phyloP scores from a whole-genome alignment of 805 yeast species.

The Maudiozyma turicensis region DNA sequence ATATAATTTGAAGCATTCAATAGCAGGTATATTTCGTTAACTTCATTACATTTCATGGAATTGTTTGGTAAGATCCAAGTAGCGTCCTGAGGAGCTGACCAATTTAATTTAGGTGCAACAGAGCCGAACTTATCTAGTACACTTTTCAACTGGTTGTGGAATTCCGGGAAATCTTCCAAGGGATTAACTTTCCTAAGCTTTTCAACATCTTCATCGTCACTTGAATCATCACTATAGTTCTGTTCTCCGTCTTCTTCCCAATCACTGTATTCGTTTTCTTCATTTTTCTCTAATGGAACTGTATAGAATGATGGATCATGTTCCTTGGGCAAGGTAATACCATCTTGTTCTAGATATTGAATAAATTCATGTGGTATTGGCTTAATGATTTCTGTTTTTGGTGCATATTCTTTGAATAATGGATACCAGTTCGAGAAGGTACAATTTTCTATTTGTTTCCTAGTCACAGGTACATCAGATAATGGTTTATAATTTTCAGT shows the following conservation, averaged over 20 bases:
- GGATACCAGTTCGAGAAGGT: constrained; percentile 53
- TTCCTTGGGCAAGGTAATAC: constrained; percentile 51
- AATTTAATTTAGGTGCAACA: constrained; percentile 83
- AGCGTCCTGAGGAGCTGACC: constrained; percentile 97
- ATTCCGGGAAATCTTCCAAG: constrained; percentile 41
- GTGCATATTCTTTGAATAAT: constrained; percentile 37
- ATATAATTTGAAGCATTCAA: constrained; percentile 83
- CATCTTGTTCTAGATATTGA: constrained; percentile 55
- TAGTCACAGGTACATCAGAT: constrained; percentile 23
- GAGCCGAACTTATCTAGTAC: constrained; percentile 43
- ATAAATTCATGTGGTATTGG: constrained; percentile 52
- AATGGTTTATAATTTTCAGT: constrained; percentile 14
- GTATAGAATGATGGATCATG: constrained; percentile 26
- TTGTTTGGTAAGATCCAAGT: constrained; percentile 82
- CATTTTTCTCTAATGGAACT: constrained; percentile 30
- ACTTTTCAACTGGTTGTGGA: constrained; percentile 44
- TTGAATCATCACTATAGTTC: constrained; percentile 2
- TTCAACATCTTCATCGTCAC: constrained; percentile 13
- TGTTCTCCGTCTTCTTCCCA: constrained; percentile 49
- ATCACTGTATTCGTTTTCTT: constrained; percentile 64
- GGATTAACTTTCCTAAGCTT: constrained; percentile 31
- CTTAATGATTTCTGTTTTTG: constrained; percentile 42
- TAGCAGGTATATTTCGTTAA: constrained; percentile 69
- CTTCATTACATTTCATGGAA: constrained; percentile 57
- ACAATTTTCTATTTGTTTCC: constrained; percentile 41